Conservation (phyloP, 1,284 basidiomycete genomes). For the Calocybe gambosa region DNA sequence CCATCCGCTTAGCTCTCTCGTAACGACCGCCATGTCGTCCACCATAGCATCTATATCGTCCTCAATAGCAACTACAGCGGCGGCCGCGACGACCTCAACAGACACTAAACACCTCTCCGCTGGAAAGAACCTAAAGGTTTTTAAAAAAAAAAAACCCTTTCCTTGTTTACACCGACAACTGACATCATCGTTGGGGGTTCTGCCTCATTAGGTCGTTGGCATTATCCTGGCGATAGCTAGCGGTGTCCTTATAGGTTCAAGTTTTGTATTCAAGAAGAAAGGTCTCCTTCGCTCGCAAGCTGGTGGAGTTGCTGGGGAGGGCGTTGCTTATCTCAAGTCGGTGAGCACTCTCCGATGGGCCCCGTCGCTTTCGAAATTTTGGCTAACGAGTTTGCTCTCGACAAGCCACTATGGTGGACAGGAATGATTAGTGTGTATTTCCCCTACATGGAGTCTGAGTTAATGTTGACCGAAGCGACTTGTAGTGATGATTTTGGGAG, state of each 20-base stretch:
- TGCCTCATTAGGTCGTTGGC: conserved; percentile 47
- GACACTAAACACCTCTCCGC: conserved; percentile 25
- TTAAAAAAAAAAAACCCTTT: no score
- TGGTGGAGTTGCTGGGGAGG: conserved; percentile 77
- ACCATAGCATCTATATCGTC: conserved; percentile 24
- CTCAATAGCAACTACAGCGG: conserved; percentile 27
- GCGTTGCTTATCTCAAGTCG: conserved; percentile 91
- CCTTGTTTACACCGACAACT: no score
- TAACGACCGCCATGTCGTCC: conserved; percentile 28
- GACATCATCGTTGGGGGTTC: conserved; percentile 13
- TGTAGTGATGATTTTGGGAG: conserved; percentile 75
- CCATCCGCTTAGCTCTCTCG: neutral
- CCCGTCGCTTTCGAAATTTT: conserved; percentile 2
- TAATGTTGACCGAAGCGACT: conserved; percentile 8
- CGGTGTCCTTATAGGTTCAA: conserved; percentile 89
- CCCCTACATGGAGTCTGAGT: neutral
- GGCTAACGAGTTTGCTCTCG: conserved; percentile 6
- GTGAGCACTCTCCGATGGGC: conserved; percentile 39
- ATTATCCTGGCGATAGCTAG: conserved; percentile 79
- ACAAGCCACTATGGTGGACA: conserved; percentile 77
- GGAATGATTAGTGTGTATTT: conserved; percentile 69
- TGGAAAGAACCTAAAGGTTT: conserved; percentile 40
- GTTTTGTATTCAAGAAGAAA: conserved; percentile 96
- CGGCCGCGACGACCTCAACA: conserved; percentile 28
- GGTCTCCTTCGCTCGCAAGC: conserved; percentile 71